A percentile compares a stretch with the other conserved stretches of the same genome.
Conservation (phyloP, 495 filamentous ascomycete species). For the Podospora sp. region DNA sequence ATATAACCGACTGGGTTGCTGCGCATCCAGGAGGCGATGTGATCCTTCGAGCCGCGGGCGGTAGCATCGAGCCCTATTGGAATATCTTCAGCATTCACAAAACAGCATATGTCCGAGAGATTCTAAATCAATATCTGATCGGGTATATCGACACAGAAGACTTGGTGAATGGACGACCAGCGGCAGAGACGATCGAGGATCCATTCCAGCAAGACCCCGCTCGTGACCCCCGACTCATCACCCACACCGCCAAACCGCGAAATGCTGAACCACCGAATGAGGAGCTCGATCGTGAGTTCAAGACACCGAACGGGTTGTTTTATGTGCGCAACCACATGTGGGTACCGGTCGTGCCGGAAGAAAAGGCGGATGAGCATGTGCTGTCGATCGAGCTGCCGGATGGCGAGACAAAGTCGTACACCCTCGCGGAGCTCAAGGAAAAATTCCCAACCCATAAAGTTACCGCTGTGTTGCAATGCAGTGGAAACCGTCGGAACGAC, state of each 20-base stretch:
- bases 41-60: conserved; percentile 60
- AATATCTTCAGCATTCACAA: conserved; percentile 65
- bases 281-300: conserved; percentile 47
- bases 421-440: conserved; percentile 54
- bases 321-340: conserved; percentile 67
- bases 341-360: conserved; percentile 53
- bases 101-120: conserved; percentile 57
- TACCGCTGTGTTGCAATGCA: conserved; percentile 62
- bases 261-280: conserved; percentile 59
- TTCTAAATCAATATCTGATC: conserved; percentile 57
- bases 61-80: conserved; percentile 63
- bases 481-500: conserved; percentile 63
- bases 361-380: conserved; percentile 45
- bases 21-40: conserved; percentile 64
- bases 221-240: conserved; percentile 50
- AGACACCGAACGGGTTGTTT: conserved; percentile 58
- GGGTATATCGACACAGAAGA: conserved; percentile 56
- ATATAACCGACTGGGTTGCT: conserved; percentile 61
- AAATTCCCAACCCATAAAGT: conserved; percentile 57
- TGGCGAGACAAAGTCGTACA: conserved; percentile 54
- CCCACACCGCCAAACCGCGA: conserved; percentile 53
- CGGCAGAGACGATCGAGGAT: conserved; percentile 53
- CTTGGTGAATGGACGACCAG: conserved; percentile 50
- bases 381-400: conserved; percentile 58
- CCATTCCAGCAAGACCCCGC: conserved; percentile 57